Conservation (phyloP, 2,329 filamentous ascomycete species). For the Davidsoniella eucalypti region DNA sequence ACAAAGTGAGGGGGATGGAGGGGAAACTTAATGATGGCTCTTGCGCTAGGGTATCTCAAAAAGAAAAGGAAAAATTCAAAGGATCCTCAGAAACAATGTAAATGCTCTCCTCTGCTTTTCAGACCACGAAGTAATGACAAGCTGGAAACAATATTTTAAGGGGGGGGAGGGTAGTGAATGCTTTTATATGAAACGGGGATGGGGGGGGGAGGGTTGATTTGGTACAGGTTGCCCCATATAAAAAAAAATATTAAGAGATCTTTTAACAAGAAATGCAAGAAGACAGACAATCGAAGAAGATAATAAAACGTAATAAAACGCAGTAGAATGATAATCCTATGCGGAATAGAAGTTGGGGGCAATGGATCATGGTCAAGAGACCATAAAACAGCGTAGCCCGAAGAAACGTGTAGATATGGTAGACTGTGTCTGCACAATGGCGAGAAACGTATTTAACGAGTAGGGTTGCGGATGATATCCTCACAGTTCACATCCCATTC, state of each 20-base stretch:
- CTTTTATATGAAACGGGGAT: slow-evolving; percentile 1
- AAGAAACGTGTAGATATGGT: too few species aligned
- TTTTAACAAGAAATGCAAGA: slow-evolving; percentile 4
- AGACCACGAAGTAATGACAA: background rate
- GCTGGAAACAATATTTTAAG: background rate
- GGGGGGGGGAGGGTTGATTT: background rate
- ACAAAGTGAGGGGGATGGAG: background rate
- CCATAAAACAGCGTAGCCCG: background rate
- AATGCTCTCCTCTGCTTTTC: background rate
- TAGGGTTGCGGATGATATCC: slow-evolving; percentile 55
- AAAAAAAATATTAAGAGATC: slow-evolving; percentile 5
- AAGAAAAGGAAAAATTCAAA: slow-evolving; percentile 2
- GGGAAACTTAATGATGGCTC: background rate
- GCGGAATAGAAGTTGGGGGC: too few species aligned
- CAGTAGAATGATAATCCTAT: slow-evolving; percentile 1
- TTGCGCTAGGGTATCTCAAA: slow-evolving; percentile 12
- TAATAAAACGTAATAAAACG: slow-evolving; percentile 5
- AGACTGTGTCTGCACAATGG: too few species aligned
- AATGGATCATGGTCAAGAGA: too few species aligned
- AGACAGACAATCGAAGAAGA: slow-evolving; percentile 2
- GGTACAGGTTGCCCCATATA: slow-evolving; percentile 12
- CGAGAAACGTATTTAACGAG: slow-evolving; percentile 26
- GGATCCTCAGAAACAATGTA: slow-evolving; percentile 5
- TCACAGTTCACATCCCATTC: slow-evolving; percentile 94
- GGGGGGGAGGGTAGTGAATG: background rate